Conservation (phyloP, 495 filamentous ascomycete species). For the Penicillium canariense region DNA sequence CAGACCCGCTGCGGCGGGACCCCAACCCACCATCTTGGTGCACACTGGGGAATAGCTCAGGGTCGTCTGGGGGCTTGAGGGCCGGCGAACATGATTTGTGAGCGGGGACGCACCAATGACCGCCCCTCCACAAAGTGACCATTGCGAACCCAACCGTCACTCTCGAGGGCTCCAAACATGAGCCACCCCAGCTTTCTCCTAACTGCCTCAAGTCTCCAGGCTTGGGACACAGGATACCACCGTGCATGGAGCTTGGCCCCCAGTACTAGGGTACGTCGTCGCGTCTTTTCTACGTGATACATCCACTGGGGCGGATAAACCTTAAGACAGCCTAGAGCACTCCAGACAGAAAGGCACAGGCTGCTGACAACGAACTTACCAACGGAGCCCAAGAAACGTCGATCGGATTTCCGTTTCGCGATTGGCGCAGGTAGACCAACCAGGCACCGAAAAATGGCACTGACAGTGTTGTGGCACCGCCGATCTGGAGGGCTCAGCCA, state of each 20-base stretch:
- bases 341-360: background rate
- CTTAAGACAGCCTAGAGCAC: background rate
- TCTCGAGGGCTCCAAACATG: background rate
- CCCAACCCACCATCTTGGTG: background rate
- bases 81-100: background rate
- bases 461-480: too few species aligned
- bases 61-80: background rate
- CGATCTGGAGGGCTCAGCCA: too few species aligned
- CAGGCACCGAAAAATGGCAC: too few species aligned
- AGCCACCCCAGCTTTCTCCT: background rate
- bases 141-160: too few species aligned
- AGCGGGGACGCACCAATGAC: background rate
- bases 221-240: background rate
- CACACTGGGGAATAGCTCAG: background rate
- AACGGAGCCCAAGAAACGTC: too few species aligned
- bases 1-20: background rate
- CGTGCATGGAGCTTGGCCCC: background rate
- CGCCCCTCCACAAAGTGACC: too few species aligned
- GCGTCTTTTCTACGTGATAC: background rate
- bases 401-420: too few species aligned
- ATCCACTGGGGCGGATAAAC: background rate
- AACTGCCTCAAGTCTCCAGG: background rate
- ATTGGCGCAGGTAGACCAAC: too few species aligned
- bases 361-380: too few species aligned
- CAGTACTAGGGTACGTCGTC: too few species aligned